A percentile compares a stretch with the other conserved stretches of the same genome.
Conservation (phyloP, 768 basidiomycete genomes). For the Mycena haematopus region DNA sequence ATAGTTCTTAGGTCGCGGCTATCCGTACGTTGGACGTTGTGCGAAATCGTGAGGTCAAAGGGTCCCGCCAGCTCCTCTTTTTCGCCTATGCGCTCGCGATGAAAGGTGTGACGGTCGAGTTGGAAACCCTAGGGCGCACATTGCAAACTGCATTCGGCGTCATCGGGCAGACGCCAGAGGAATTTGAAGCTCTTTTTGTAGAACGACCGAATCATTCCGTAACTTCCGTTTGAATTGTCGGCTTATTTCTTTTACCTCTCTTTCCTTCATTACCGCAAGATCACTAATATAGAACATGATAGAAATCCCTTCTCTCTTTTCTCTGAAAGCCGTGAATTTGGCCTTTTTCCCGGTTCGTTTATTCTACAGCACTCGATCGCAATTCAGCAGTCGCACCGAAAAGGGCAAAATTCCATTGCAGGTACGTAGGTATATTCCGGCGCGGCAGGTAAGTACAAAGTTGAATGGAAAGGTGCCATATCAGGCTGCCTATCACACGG, state of each 20-base stretch:
- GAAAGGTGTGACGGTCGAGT: constrained; percentile 91
- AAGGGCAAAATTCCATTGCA: too few species aligned
- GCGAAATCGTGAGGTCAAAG: constrained; percentile 77
- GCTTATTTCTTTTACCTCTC: not conserved
- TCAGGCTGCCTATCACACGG: too few species aligned
- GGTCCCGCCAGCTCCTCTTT: constrained; percentile 86
- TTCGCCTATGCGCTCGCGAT: constrained; percentile 94
- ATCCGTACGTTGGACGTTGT: constrained; percentile 89
- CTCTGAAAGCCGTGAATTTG: too few species aligned
- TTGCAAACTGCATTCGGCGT: constrained; percentile 93
- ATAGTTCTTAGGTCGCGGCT: constrained; percentile 68
- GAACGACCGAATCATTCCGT: constrained; percentile 33
- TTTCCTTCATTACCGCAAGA: not conserved
- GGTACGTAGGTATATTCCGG: too few species aligned
- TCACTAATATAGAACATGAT: too few species aligned
- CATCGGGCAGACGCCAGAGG: constrained; percentile 82
- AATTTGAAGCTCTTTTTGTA: constrained; percentile 82
- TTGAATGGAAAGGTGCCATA: too few species aligned
- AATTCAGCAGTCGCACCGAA: too few species aligned
- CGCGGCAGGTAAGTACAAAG: too few species aligned
- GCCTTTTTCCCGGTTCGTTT: too few species aligned
- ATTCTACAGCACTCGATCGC: too few species aligned
- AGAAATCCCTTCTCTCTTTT: too few species aligned
- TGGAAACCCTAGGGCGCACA: constrained; percentile 80
- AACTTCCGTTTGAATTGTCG: constrained; percentile 30